These are phyloP conservation scores for Juncus effusus DNA, from an alignment of 176 grass and related monocot species.

Conservation along the genomic window DNA sequence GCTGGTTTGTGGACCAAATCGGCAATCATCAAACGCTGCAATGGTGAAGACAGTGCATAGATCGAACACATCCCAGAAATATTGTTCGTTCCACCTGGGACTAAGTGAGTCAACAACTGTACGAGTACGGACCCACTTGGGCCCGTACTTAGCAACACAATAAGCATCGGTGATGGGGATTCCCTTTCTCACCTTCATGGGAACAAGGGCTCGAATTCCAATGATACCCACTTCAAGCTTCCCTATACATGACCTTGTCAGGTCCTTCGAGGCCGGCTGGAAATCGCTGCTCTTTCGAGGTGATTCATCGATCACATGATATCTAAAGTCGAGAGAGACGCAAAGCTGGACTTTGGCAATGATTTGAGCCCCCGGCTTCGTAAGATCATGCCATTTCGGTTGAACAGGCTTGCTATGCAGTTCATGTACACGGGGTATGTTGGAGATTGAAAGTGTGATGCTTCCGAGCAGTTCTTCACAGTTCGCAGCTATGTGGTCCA, in stretches of 20 bases:
- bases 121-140: slow-evolving; percentile 37
- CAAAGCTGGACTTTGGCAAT: slow-evolving; percentile 7
- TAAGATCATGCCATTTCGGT: slow-evolving; percentile 26
- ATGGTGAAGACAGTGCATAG: slow-evolving; percentile 29
- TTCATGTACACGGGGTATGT: neutral
- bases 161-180: slow-evolving; percentile 20
- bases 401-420: neutral
- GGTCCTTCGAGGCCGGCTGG: slow-evolving; percentile 11
- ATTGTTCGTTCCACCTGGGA: slow-evolving; percentile 37
- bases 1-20: too few species aligned
- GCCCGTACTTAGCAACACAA: slow-evolving; percentile 40
- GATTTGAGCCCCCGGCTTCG: neutral
- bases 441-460: slow-evolving; percentile 3
- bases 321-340: slow-evolving; percentile 22
- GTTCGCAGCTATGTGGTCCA: neutral
- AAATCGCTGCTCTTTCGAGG: slow-evolving; percentile 15
- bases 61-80: slow-evolving; percentile 44
- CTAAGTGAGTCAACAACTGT: slow-evolving; percentile 17
- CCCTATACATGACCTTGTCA: slow-evolving; percentile 26
- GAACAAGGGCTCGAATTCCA: neutral
- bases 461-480: slow-evolving; percentile 10
- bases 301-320: slow-evolving; percentile 4
- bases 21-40: slow-evolving; percentile 30
- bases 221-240: slow-evolving; percentile 33
- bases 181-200: slow-evolving; percentile 21